Evolutionary conservation across 768 basidiomycete species (phyloP), one percentile per base, ranked within the genome.

Genomic region (Boletus vermiculosoides): DNA sequence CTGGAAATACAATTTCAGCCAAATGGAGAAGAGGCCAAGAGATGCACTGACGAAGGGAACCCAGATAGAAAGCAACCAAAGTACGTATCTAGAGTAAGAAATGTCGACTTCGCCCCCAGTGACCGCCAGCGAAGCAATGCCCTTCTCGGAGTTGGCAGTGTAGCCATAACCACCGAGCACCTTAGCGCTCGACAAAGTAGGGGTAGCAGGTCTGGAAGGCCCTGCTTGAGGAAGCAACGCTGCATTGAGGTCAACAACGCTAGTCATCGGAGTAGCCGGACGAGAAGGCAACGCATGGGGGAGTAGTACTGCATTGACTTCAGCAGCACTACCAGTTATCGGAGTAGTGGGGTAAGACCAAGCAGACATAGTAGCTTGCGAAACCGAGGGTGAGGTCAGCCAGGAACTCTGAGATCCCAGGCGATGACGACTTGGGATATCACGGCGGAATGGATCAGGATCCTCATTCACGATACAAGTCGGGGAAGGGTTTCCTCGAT

Each of bases 81-180:
- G 80, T 56, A 83, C 52, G 20, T 82, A 77, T 53, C 81, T 82
- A 58, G 71, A 74, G 23, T 80, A 62, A 12, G 87, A 83, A 52
- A 88, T 75, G 55, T 87, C 80, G 50, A 87, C 67, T 34, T 80
- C 77, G 28, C 73, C 72, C 22, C 75, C 75, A n/a, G 76, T 66
- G 12, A 76, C 65, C 7, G 83, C 77, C 40, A 82, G 65, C 31
- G 80, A 74, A 9, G 73, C 66, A 20, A 83, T 71, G 13, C 80
- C 81, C 62, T 80, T 85, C 73, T 86, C 87, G 8, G 78, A 77
- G 54, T 81, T 78, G 5, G 77, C 76, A n/a, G 77, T 75, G 59
- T 82, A 87, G 3, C 84, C 85, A 69, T 90, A 87, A 1, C 86
- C 86, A 42, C 86, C 87, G 36, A 88, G 74, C 12, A 88, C 88